phyloP scores from a whole-genome alignment of 495 filamentous ascomycete species.

The Penicillium cataractarum region DNA sequence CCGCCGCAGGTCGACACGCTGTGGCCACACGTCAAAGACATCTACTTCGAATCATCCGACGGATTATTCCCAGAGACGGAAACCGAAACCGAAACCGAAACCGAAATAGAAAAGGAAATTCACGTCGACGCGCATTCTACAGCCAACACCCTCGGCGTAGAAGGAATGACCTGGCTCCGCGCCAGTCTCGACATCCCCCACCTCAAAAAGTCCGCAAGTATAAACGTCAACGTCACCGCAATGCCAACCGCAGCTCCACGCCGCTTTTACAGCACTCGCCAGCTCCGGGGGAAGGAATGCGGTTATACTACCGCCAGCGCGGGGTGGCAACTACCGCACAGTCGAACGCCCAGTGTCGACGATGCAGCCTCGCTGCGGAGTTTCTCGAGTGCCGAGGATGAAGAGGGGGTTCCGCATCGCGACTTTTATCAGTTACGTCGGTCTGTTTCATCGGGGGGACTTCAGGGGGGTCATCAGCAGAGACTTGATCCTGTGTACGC shows the following conservation, averaged over 20 bases:
- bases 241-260: conserved; percentile 9
- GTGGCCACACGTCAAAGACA: conserved; percentile 9
- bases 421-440: not conserved
- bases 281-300: conserved; percentile 1
- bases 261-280: conserved; percentile 27
- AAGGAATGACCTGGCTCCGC: conserved; percentile 22
- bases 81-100: not conserved
- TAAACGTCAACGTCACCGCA: not conserved
- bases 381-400: conserved; percentile 4
- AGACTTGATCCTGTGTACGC: not conserved
- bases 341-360: conserved; percentile 9
- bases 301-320: not conserved
- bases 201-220: not conserved
- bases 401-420: not conserved
- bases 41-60: not conserved
- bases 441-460: not conserved
- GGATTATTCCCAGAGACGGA: conserved; percentile 4
- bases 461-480: not conserved
- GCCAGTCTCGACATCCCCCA: conserved; percentile 17
- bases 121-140: no score
- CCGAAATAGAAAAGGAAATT: not conserved
- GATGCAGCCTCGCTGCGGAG: conserved; percentile 10
- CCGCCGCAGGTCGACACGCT: conserved; percentile 19
- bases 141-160: conserved; percentile 17
- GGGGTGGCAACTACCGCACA: not conserved